A percentile compares a stretch with the other conserved stretches of the same genome.
phyloP scores from a whole-genome alignment of 2,329 filamentous ascomycete species.

The Rhinocladiella similis region DNA sequence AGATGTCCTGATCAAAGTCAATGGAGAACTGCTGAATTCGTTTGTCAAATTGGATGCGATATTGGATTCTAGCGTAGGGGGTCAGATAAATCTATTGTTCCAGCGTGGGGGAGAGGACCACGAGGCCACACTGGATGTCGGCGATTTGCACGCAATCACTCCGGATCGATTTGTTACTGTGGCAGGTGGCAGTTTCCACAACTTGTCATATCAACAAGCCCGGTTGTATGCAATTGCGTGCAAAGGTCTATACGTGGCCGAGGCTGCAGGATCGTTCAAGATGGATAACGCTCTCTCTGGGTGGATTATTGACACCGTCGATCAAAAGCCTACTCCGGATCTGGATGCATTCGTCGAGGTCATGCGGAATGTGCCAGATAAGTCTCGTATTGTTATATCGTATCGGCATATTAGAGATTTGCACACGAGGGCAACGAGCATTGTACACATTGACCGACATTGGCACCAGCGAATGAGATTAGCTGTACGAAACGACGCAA shows the following conservation, averaged over 20 bases:
- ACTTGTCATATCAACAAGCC: slow-evolving; percentile 97
- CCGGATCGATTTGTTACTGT: slow-evolving; percentile 95
- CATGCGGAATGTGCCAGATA: slow-evolving; percentile 79
- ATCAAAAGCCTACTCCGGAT: slow-evolving; percentile 87
- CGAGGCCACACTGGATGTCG: slow-evolving; percentile 80
- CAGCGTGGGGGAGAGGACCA: slow-evolving; percentile 87
- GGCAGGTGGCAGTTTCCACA: slow-evolving; percentile 90
- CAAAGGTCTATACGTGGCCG: slow-evolving; percentile 91
- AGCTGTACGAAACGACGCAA: slow-evolving; percentile 83
- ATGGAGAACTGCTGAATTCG: slow-evolving; percentile 87
- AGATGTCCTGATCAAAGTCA: slow-evolving; percentile 89
- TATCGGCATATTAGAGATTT: slow-evolving; percentile 95
- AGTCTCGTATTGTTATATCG: slow-evolving; percentile 82
- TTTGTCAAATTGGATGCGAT: slow-evolving; percentile 91
- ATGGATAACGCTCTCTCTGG: slow-evolving; percentile 89
- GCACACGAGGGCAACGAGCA: slow-evolving; percentile 89
- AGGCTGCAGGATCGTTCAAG: slow-evolving; percentile 91
- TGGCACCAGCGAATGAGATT: slow-evolving; percentile 95
- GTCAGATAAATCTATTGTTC: slow-evolving; percentile 75
- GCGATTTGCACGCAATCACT: slow-evolving; percentile 89
- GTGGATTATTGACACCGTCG: slow-evolving; percentile 89
- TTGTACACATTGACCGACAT: slow-evolving; percentile 90
- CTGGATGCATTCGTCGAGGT: slow-evolving; percentile 87
- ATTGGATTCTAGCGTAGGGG: slow-evolving; percentile 80
- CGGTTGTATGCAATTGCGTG: slow-evolving; percentile 89